These are phyloP conservation scores for Pascua guehoae DNA, from an alignment of 1,284 basidiomycete genomes.

Conservation along the genomic window DNA sequence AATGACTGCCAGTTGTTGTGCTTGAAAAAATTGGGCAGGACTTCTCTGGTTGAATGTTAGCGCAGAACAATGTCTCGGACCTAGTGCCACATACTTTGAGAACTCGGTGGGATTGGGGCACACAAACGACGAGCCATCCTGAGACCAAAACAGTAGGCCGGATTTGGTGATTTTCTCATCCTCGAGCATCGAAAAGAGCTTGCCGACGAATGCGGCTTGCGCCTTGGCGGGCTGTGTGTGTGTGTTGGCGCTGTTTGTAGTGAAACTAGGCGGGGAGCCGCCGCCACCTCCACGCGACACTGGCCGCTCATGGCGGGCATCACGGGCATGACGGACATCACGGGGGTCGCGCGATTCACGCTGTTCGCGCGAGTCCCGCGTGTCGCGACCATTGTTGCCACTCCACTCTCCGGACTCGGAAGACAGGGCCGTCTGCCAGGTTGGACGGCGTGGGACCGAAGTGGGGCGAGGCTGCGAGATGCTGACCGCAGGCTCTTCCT, in stretches of 20 bases:
- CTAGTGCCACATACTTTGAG: conserved; percentile 35
- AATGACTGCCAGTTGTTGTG: conserved; percentile 53
- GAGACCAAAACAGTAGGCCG: conserved; percentile 47
- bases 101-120: conserved; percentile 51
- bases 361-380: conserved; percentile 1
- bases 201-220: conserved; percentile 49
- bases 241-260: background rate
- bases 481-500: background rate
- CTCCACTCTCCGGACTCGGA: no score
- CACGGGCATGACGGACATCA: conserved; percentile 5
- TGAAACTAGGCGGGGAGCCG: background rate
- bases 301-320: background rate
- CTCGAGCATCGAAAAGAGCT: conserved; percentile 50
- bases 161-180: conserved; percentile 43
- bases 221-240: conserved; percentile 31
- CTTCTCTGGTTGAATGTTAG: conserved; percentile 26
- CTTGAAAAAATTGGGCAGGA: conserved; percentile 51
- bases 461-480: background rate
- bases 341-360: background rate
- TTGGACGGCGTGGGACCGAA: conserved; percentile 1
- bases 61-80: background rate
- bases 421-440: conserved; percentile 9
- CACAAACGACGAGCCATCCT: conserved; percentile 48
- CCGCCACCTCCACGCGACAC: background rate
- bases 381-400: background rate